phyloP scores from a whole-genome alignment of 2,329 filamentous ascomycete genomes.

The Colletotrichum tofieldiae region DNA sequence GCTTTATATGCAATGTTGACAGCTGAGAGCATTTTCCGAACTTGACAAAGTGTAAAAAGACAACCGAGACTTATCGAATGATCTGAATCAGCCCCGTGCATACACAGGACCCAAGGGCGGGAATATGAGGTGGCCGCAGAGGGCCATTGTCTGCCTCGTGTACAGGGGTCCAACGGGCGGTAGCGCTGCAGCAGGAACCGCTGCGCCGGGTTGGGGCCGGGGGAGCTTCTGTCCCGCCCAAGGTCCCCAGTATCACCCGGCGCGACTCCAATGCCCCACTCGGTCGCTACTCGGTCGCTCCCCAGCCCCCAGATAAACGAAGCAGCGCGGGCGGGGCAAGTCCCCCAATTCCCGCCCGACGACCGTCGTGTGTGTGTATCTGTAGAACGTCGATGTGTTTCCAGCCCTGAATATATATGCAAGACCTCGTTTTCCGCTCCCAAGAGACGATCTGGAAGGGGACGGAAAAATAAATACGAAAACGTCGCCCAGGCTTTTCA shows the following conservation, averaged over 20 bases:
- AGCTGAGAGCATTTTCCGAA: background rate
- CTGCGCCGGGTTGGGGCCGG: constrained; percentile 2
- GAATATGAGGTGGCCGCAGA: background rate
- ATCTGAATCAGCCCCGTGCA: background rate
- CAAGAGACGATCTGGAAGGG: background rate
- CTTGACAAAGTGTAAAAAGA: background rate
- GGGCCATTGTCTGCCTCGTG: background rate
- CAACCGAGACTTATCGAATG: background rate
- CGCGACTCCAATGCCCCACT: constrained; percentile 13
- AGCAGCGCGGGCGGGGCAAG: constrained; percentile 1
- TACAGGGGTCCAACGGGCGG: constrained; percentile 5
- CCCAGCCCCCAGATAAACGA: background rate
- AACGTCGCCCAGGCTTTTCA: background rate
- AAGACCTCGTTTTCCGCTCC: background rate
- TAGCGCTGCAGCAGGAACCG: constrained; percentile 20
- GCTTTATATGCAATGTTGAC: background rate
- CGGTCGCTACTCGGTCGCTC: constrained; percentile 17
- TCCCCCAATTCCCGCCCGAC: background rate
- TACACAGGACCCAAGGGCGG: background rate
- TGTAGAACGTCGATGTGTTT: background rate
- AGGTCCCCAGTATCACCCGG: constrained; percentile 6
- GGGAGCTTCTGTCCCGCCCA: background rate
- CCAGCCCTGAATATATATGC: background rate
- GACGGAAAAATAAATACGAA: background rate
- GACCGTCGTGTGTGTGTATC: background rate